Base-by-base conservation (phyloP, 75 land plant species). In the Cryptomeria japonica region DNA sequence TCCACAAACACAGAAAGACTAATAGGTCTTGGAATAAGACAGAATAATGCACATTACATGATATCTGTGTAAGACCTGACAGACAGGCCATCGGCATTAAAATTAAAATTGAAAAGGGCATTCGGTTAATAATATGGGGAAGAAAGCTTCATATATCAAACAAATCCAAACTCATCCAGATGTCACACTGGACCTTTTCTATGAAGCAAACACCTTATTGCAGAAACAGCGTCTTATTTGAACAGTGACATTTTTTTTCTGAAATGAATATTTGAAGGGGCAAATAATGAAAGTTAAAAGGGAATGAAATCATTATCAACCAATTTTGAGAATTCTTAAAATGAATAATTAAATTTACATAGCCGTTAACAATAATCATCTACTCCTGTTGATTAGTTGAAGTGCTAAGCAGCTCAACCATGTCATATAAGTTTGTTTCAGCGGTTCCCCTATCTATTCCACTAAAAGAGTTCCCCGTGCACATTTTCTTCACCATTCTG, bases 361-460 rank as follows among this genome's bases (percentile, higher is more conserved):
- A 82, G 51, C 53, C n/a, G 51, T 44, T 82, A 82, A 82, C 84
- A 82, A 82, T 46, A 46, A 82, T 82, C 84, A 82, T 46, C 53
- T 82, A n/a, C 14, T 82, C 84, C 16, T n/a, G 49, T 82, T 82
- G 53, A 46, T 46, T 32, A 75, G 77, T 75, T 82, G 15, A 42
- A 14, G 32, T 3, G 84, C 46, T 11, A 82, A 3, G 32, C n/a
- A 82, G 42, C 46, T 46, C 84, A 44, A 44, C 49, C 47, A 44
- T 7, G 11, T 82, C 84, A 46, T 46, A 44, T n/a, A 82, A 82
- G 15, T 8, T 46, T 41, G n/a, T 14, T 41, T 46, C 31, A 19
- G 34, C 31, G 44, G 84, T 25, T 44, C 28, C 11, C 75, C 47
- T 42, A 42, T 80, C 83, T 28, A 44, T 8, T 44, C 39, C 46